Evolutionary conservation across 306 rosid genomes (phyloP).

Genomic region (Quercus gilva): DNA sequence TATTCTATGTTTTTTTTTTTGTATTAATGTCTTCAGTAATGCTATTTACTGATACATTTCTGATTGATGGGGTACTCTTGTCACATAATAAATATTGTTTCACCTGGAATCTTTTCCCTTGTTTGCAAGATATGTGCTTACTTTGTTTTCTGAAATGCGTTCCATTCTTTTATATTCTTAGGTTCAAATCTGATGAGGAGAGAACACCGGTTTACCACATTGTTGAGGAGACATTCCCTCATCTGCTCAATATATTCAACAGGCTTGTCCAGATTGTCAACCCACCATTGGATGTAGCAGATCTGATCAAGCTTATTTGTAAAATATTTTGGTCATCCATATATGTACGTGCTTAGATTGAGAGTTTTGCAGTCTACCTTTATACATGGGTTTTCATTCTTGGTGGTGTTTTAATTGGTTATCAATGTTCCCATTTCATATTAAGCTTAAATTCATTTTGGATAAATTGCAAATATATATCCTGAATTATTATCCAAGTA

Average conservation of each 20-base stretch:
- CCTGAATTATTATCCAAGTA: too few relatives aligned
- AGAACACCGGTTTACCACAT: constrained; percentile 81
- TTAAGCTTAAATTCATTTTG: neutral
- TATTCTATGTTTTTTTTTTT: neutral
- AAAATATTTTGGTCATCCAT: constrained; percentile 99
- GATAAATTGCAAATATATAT: too few relatives aligned
- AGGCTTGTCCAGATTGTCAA: constrained; percentile 79
- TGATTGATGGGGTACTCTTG: neutral
- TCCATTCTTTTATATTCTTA: constrained; percentile 27
- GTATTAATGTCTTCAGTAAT: neutral
- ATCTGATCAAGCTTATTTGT: constrained; percentile 91
- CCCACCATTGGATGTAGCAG: constrained; percentile 88
- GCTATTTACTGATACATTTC: neutral
- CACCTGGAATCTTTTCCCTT: neutral
- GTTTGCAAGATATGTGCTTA: neutral
- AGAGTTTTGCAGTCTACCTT: neutral
- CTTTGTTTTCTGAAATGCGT: neutral
- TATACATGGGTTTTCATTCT: neutral
- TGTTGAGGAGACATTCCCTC: constrained; percentile 93
- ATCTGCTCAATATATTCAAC: constrained; percentile 76
- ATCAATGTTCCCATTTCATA: neutral
- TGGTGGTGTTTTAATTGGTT: neutral
- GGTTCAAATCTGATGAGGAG: constrained; percentile 98
- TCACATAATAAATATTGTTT: neutral
- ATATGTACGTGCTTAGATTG: constrained; percentile 52